Evolutionary conservation across 345 rosid species (phyloP).

Genomic region (Aquilaria yunnanensis): DNA sequence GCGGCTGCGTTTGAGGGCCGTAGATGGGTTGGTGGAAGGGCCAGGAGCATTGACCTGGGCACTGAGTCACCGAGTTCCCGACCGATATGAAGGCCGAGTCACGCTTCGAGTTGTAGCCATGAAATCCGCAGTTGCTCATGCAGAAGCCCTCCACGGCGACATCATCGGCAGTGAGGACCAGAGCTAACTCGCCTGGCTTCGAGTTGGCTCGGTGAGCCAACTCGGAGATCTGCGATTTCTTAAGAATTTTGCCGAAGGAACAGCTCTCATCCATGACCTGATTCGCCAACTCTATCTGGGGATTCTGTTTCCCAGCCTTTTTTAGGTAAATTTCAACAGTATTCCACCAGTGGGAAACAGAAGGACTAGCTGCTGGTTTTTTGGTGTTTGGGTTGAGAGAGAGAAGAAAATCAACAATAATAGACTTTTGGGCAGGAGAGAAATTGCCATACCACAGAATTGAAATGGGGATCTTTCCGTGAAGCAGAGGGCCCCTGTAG

Average conservation of each 20-base stretch:
- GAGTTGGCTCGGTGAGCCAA: slow-evolving; percentile 14
- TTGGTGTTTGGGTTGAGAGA: slow-evolving; percentile 10
- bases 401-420: slow-evolving; percentile 25
- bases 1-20: slow-evolving; percentile 35
- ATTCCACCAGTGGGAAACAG: slow-evolving; percentile 28
- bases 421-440: slow-evolving; percentile 27
- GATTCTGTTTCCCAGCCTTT: slow-evolving; percentile 20
- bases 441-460: slow-evolving; percentile 36
- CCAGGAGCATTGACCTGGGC: slow-evolving; percentile 46
- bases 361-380: slow-evolving; percentile 8
- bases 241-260: slow-evolving; percentile 28
- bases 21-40: slow-evolving; percentile 43
- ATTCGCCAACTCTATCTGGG: slow-evolving; percentile 10
- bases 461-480: slow-evolving; percentile 23
- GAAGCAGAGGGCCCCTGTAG: slow-evolving; percentile 29
- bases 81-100: slow-evolving; percentile 31
- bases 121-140: slow-evolving; percentile 35
- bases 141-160: slow-evolving; percentile 41
- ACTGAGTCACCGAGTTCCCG: slow-evolving; percentile 33
- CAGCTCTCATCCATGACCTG: slow-evolving; percentile 23
- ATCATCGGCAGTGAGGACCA: slow-evolving; percentile 30
- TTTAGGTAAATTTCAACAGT: slow-evolving; percentile 21
- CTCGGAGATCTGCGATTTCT: slow-evolving; percentile 15
- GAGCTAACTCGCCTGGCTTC: slow-evolving; percentile 18
- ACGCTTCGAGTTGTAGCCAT: slow-evolving; percentile 18